These are phyloP conservation scores for Kluyveromyces sp. DNA, from an alignment of 1,139 yeast genomes.

Conservation along the genomic window DNA sequence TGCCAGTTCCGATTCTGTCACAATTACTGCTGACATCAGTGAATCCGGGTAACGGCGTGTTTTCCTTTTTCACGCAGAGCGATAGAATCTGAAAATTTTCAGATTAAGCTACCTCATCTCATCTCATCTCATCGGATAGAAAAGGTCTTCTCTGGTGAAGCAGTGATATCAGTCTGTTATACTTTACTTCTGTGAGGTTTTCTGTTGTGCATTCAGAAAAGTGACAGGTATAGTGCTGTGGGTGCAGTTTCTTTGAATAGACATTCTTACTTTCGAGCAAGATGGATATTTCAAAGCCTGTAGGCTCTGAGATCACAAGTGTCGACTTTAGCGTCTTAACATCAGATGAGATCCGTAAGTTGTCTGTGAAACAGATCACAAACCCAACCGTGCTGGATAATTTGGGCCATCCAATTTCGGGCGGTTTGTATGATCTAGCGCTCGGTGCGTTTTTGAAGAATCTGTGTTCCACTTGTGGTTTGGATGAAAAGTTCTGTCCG, in stretches of 20 bases:
- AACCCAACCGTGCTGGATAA: slow-evolving; percentile 93
- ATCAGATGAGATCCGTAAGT: slow-evolving; percentile 71
- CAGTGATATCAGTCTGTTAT: no score
- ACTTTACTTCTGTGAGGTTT: no score
- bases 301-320: slow-evolving; percentile 86
- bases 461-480: slow-evolving; percentile 91
- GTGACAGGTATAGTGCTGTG: no score
- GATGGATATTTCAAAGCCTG: slow-evolving; percentile 95
- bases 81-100: slow-evolving; percentile 8
- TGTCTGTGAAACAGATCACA: slow-evolving; percentile 91
- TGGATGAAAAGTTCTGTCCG: slow-evolving; percentile 91
- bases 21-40: no score
- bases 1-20: no score
- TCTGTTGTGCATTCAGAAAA: no score
- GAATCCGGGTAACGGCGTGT: not conserved
- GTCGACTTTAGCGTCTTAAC: slow-evolving; percentile 88
- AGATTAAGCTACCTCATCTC: slow-evolving; percentile 7
- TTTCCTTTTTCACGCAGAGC: slow-evolving; percentile 4
- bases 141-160: no score
- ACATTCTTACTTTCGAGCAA: not conserved
- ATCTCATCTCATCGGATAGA: slow-evolving; percentile 4
- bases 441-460: slow-evolving; percentile 89
- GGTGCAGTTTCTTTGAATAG: no score
- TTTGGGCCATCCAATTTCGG: slow-evolving; percentile 89
- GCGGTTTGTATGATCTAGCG: slow-evolving; percentile 90